Evolutionary conservation across 2,329 filamentous ascomycete genomes (phyloP), one percentile per base, ranked within the genome.

Genomic region (Cadophora luteo-olivacea): DNA sequence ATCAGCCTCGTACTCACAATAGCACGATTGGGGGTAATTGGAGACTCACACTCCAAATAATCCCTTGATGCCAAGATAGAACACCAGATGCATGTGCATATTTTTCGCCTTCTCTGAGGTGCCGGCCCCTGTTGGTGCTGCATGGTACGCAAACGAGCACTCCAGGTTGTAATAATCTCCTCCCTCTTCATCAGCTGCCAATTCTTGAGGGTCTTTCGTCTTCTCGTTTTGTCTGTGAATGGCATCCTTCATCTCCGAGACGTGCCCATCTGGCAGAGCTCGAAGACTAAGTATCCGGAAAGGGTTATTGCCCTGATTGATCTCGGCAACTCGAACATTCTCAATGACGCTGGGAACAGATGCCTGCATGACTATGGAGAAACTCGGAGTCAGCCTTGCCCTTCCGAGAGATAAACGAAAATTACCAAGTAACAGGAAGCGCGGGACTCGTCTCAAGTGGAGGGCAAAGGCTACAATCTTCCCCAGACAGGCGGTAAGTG

Each of bases 71-170:
- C 96, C 96, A 0, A 98, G 86, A 72, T 97, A 98, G 79, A 99
- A 98, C 9, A 97, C 88, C 16, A 98, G 81, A 75, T 97, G 92
- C 93, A 97, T 97, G 76, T 97, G 94, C 93, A 97, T 97, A 78
- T 97, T 98, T 73, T 91, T 88, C 6, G 94, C 93, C 80, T 94
- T 96, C 57, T 92, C 91, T 2, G 92, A 91, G 16, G 93, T 86
- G 60, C 90, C 87, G 68, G 84, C 84, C 5, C 87, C 85, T 2
- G 87, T 90, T 14, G 94, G 94, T 77, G 91, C 89, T 11, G 95
- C 93, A 76, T 97, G 94, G 78, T 97, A 97, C 0, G 94, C 94
- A 75, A 97, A 91, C 0, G 93, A 93, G 32, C 92, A 90, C 79
- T 97, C 94, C 61, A 97, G 84, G 75, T 97, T 97, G 83, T 97